Base-by-base conservation (phyloP, 192 early-diverging fungal species). In the Linnemannia exigua region DNA sequence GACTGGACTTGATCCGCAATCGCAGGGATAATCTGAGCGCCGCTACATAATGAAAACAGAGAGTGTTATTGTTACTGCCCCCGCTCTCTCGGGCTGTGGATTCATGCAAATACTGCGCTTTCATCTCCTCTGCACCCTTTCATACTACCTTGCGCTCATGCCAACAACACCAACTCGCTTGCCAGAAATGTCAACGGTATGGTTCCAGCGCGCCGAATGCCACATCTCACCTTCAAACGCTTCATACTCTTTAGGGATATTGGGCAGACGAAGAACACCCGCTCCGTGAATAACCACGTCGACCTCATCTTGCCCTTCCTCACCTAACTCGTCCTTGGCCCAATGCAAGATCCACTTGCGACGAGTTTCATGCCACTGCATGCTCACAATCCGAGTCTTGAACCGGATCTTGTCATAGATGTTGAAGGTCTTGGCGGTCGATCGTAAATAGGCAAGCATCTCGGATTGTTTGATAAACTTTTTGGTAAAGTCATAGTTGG, bases 91-190 rank as follows among this genome's bases (percentile, higher is more conserved):
- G 41, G 22, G 73, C 35, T 37, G 19, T 22, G 46, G 47, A 44
- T 75, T 37, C 58, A 63, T 63, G 58, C 58, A 63, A 9, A 36
- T 31, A 15, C 19, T 28, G 12, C 8, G 38, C 19, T 17, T 33
- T 16, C 12, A 70, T n/a, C 17, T 33, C 36, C 36, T 17, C 20
- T 25, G 28, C 58, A 17, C 8, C 15, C 33, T 38, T 41, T 37
- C 9, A 35, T 33, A 6, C 68, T 75, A 84, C 82, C 82, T 89
- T 9, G 90, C 90, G 19, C 81, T 77, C 2, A 72, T 87, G n/a
- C 90, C 90, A 22, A 91, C 79, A 9, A 91, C 72, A 0, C 86
- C 90, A n/a, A 91, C 89, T 20, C 78, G 69, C 80, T 91, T 90
- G 37, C 88, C 86, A 33, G 74, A 70, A 67, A 90, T 31, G 50